A percentile compares a stretch with the other conserved stretches of the same genome.
phyloP scores from a whole-genome alignment of 2,329 filamentous ascomycete species.

The Thermothelomyces thermophilus region DNA sequence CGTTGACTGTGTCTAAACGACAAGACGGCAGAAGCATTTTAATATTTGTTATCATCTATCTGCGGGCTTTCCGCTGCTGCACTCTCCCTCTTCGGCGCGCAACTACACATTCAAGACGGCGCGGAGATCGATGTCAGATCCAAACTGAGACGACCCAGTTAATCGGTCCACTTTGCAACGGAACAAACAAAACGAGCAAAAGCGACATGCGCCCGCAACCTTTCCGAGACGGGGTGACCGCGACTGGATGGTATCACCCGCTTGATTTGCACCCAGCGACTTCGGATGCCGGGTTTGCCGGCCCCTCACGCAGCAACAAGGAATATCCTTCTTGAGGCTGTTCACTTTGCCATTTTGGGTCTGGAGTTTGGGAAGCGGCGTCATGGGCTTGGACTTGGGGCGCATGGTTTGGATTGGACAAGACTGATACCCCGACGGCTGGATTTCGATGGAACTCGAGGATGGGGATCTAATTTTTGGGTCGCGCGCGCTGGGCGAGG shows the following conservation, averaged over 20 bases:
- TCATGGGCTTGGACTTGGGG: background rate
- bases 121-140: background rate
- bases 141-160: background rate
- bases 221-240: background rate
- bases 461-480: background rate
- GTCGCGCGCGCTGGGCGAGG: background rate
- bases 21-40: background rate
- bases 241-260: background rate
- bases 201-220: background rate
- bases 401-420: background rate
- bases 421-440: background rate
- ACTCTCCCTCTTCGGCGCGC: background rate
- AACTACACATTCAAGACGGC: background rate
- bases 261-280: too few species aligned
- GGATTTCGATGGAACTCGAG: background rate
- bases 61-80: background rate
- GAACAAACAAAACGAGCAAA: background rate
- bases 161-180: background rate
- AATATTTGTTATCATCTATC: too few species aligned
- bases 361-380: background rate
- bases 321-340: background rate
- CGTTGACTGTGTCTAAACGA: conserved; percentile 35
- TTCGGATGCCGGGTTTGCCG: background rate
- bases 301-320: background rate
- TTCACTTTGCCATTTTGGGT: background rate